Percentiles rank a stretch among this genome's conserved stretches.
Conservation (phyloP, 345 rosid genomes). For the Sonneratia alba region DNA sequence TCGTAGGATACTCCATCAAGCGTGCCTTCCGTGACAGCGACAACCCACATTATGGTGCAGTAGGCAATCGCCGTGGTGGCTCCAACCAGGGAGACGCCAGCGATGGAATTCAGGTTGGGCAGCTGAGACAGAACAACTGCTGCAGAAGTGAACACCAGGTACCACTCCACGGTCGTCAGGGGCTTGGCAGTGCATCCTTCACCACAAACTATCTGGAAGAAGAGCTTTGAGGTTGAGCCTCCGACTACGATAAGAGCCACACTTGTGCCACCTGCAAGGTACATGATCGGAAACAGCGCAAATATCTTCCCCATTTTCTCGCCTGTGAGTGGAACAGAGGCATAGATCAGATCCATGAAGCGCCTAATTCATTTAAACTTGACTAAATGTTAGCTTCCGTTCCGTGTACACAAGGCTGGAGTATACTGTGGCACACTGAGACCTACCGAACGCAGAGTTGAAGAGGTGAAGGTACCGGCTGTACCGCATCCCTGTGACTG, state of each 20-base stretch:
- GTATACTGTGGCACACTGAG: neutral
- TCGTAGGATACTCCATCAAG: slow-evolving; percentile 18
- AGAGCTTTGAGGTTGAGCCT: slow-evolving; percentile 19
- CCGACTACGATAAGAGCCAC: slow-evolving; percentile 18
- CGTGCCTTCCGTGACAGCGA: slow-evolving; percentile 19
- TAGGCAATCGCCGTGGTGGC: slow-evolving; percentile 19
- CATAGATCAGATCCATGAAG: no score
- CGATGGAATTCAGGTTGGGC: slow-evolving; percentile 26
- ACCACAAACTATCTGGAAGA: slow-evolving; percentile 21
- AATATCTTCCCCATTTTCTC: slow-evolving; percentile 16
- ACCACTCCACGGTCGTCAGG: slow-evolving; percentile 21
- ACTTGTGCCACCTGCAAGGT: slow-evolving; percentile 21
- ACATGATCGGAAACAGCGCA: slow-evolving; percentile 19
- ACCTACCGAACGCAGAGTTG: slow-evolving; percentile 20
- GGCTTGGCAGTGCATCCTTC: slow-evolving; percentile 5
- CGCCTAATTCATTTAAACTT: no score
- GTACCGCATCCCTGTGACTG: slow-evolving; percentile 25
- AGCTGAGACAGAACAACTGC: slow-evolving; percentile 18
- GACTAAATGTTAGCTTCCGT: no score
- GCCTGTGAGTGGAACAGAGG: slow-evolving; percentile 7
- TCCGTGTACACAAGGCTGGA: neutral
- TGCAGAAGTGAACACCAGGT: slow-evolving; percentile 21
- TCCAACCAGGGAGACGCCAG: slow-evolving; percentile 19
- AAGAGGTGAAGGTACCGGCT: slow-evolving; percentile 28
- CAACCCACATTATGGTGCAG: slow-evolving; percentile 24